phyloP scores from a whole-genome alignment of 1,284 basidiomycete genomes.

The Apiotrichum mycotoxinovorans region DNA sequence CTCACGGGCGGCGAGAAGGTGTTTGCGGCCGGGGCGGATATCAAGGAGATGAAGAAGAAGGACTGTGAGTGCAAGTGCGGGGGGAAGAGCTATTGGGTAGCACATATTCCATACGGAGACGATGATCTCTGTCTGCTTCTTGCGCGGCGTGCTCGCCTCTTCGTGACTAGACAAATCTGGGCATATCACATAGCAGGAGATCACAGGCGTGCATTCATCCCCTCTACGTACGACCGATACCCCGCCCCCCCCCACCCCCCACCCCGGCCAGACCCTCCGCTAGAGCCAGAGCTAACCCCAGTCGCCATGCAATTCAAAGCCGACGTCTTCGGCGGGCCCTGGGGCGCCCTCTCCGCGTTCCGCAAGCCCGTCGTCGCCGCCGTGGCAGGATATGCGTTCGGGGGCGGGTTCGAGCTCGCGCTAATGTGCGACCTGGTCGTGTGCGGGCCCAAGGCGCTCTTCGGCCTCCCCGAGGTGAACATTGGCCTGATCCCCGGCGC shows the following conservation, averaged over 20 bases:
- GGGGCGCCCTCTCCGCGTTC: slow-evolving; percentile 57
- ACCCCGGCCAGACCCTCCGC: too few species aligned
- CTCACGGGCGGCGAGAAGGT: slow-evolving; percentile 89
- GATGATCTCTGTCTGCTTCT: too few species aligned
- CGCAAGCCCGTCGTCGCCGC: slow-evolving; percentile 94
- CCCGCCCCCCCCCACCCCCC: too few species aligned
- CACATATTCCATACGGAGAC: too few species aligned
- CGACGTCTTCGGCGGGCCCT: slow-evolving; percentile 57
- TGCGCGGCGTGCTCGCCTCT: too few species aligned
- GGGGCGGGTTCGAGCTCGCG: slow-evolving; percentile 92
- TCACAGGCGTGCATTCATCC: too few species aligned
- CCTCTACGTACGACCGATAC: too few species aligned
- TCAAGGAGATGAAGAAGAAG: slow-evolving; percentile 66
- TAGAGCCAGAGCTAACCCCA: background rate
- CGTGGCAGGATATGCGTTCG: slow-evolving; percentile 94
- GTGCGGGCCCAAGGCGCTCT: slow-evolving; percentile 69
- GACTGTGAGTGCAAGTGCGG: slow-evolving; percentile 62
- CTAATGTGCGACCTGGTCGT: slow-evolving; percentile 93
- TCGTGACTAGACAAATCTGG: too few species aligned
- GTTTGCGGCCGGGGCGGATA: slow-evolving; percentile 71
- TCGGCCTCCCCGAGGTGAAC: slow-evolving; percentile 75
- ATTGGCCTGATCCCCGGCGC: slow-evolving; percentile 91
- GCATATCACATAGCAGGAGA: too few species aligned
- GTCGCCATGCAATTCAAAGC: background rate
- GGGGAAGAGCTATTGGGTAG: background rate